These are phyloP conservation scores for Colletotrichum navitas DNA, from an alignment of 2,329 filamentous ascomycete genomes.

Conservation along the genomic window DNA sequence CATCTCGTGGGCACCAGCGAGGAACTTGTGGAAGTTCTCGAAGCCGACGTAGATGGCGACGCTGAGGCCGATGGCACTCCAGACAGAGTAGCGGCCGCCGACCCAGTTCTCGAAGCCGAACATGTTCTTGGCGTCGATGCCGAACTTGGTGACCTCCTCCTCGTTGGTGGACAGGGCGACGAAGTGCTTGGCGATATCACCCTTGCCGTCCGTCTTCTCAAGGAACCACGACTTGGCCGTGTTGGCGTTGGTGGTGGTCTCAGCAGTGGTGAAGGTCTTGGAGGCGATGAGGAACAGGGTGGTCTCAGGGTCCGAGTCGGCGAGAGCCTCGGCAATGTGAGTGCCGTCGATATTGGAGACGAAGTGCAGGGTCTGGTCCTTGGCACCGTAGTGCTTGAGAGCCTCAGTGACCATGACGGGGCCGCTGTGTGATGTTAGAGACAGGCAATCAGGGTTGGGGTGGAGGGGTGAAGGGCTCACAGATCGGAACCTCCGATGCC, in stretches of 20 bases:
- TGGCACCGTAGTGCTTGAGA: constrained; percentile 92
- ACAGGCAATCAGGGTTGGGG: not conserved
- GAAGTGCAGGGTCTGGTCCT: constrained; percentile 91
- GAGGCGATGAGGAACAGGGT: constrained; percentile 99
- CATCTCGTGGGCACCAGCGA: constrained; percentile 95
- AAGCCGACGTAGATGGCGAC: constrained; percentile 95
- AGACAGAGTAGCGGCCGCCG: constrained; percentile 97
- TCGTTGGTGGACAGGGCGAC: constrained; percentile 98
- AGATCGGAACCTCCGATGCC: constrained; percentile 98
- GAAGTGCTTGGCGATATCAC: constrained; percentile 97
- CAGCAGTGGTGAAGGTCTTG: constrained; percentile 99
- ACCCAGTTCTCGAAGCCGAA: constrained; percentile 99
- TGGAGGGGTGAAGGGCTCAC: constrained; percentile 66
- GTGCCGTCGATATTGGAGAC: constrained; percentile 99
- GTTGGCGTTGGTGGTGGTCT: constrained; percentile 97
- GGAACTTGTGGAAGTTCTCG: constrained; percentile 98
- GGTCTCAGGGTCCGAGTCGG: constrained; percentile 91
- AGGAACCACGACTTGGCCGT: constrained; percentile 98
- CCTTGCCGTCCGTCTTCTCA: constrained; percentile 79
- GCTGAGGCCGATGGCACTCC: constrained; percentile 97
- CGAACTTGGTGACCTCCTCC: constrained; percentile 95
- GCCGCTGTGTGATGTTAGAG: constrained; percentile 67
- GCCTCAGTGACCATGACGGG: constrained; percentile 99
- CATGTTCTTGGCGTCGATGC: constrained; percentile 99
- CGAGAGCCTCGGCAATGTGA: constrained; percentile 94